Conservation (phyloP, 495 filamentous ascomycete species). For the Podospora anserina region DNA sequence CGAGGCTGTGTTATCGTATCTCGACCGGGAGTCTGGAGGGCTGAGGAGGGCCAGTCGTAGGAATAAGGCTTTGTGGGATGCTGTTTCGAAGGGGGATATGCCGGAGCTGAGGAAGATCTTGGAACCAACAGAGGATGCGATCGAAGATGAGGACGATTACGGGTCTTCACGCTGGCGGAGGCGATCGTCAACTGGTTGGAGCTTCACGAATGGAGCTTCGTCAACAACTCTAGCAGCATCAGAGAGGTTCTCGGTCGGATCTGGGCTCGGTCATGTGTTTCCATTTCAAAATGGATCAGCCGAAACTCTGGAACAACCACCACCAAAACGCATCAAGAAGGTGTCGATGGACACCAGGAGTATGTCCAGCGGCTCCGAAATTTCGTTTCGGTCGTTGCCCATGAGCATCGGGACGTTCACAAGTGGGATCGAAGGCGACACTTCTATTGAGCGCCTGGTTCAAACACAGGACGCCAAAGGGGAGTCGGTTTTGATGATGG, state of each 20-base stretch:
- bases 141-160: slow-evolving; percentile 45
- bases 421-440: slow-evolving; percentile 77
- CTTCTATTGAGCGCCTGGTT: slow-evolving; percentile 74
- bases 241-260: slow-evolving; percentile 51
- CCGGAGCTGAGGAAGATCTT: slow-evolving; percentile 73
- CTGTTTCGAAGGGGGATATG: slow-evolving; percentile 70
- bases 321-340: slow-evolving; percentile 60
- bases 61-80: slow-evolving; percentile 87
- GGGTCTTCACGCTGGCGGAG: slow-evolving; percentile 39
- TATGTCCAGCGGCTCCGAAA: slow-evolving; percentile 77
- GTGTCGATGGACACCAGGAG: slow-evolving; percentile 88
- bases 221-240: slow-evolving; percentile 43
- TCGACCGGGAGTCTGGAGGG: slow-evolving; percentile 75
- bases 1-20: slow-evolving; percentile 90
- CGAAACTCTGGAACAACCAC: slow-evolving; percentile 37
- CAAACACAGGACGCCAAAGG: slow-evolving; percentile 78
- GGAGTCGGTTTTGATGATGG: slow-evolving; percentile 95
- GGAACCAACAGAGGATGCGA: slow-evolving; percentile 53
- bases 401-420: slow-evolving; percentile 70
- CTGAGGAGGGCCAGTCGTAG: slow-evolving; percentile 78
- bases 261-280: slow-evolving; percentile 80
- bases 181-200: slow-evolving; percentile 41
- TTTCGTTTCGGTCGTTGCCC: slow-evolving; percentile 72
- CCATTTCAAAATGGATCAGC: slow-evolving; percentile 67
- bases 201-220: slow-evolving; percentile 43